Evolutionary conservation across 2,329 filamentous ascomycete genomes (phyloP).

Genomic region (Magnaporthales sp.): DNA sequence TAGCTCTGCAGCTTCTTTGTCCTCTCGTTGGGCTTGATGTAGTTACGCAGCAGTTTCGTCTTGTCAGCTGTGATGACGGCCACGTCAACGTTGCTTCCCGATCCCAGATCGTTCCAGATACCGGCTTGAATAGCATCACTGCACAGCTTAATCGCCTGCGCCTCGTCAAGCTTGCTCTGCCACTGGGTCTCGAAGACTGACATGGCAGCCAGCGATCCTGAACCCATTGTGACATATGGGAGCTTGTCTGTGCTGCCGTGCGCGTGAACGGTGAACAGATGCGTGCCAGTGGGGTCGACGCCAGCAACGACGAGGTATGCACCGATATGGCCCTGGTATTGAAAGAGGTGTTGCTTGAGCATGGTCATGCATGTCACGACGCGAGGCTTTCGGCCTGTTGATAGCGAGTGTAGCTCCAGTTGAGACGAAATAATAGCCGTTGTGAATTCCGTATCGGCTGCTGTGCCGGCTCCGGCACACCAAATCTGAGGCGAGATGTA

Average conservation of each 20-base stretch:
- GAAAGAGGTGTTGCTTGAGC: slow-evolving; percentile 98
- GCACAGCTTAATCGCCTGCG: slow-evolving; percentile 75
- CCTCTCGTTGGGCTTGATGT: slow-evolving; percentile 86
- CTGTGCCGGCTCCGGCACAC: slow-evolving; percentile 96
- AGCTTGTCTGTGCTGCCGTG: slow-evolving; percentile 98
- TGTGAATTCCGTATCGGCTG: slow-evolving; percentile 98
- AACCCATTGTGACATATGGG: slow-evolving; percentile 98
- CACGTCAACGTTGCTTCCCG: slow-evolving; percentile 94
- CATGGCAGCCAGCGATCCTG: slow-evolving; percentile 93
- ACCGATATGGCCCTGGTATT: slow-evolving; percentile 94
- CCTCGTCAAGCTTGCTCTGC: slow-evolving; percentile 67
- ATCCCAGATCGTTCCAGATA: slow-evolving; percentile 98
- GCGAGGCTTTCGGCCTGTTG: slow-evolving; percentile 90
- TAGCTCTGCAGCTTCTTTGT: slow-evolving; percentile 90
- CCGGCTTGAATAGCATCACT: slow-evolving; percentile 86
- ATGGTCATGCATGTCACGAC: slow-evolving; percentile 99
- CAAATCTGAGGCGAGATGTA: slow-evolving; percentile 98
- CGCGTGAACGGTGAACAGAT: slow-evolving; percentile 96
- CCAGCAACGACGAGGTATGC: slow-evolving; percentile 96
- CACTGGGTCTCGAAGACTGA: slow-evolving; percentile 95
- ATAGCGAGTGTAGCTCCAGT: slow-evolving; percentile 93
- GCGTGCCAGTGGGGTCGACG: slow-evolving; percentile 88
- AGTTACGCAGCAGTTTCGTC: slow-evolving; percentile 88
- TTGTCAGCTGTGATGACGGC: slow-evolving; percentile 93
- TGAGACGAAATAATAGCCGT: slow-evolving; percentile 97